These are phyloP conservation scores for Bonia amplexicaulis DNA, from an alignment of 176 grass and related monocot genomes.

Conservation along the genomic window DNA sequence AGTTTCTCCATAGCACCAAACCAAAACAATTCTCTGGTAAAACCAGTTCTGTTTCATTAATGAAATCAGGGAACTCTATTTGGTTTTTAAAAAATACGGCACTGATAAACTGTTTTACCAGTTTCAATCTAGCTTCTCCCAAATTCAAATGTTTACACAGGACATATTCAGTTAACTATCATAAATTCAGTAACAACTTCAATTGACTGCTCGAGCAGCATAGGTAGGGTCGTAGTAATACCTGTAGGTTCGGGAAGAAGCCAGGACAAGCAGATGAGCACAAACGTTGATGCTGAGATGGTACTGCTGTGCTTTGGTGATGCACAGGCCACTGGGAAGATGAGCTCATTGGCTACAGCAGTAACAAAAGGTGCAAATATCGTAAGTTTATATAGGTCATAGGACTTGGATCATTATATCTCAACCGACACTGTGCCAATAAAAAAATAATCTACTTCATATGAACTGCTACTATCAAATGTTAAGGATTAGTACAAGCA, in stretches of 20 bases:
- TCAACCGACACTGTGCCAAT: neutral
- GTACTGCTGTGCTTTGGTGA: slow-evolving; percentile 36
- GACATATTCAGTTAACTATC: neutral
- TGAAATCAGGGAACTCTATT: neutral
- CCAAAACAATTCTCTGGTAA: neutral
- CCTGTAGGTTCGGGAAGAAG: slow-evolving; percentile 63
- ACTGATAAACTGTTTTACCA: neutral
- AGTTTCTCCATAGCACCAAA: neutral
- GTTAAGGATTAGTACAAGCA: neutral
- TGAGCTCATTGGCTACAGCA: slow-evolving; percentile 48
- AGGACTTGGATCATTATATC: slow-evolving; percentile 21
- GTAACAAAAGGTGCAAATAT: slow-evolving; percentile 28
- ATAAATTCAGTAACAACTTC: neutral
- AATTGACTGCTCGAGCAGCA: neutral
- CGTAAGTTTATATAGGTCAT: neutral
- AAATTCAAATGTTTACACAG: neutral
- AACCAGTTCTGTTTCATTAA: neutral
- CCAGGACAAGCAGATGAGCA: slow-evolving; percentile 48
- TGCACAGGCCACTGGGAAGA: slow-evolving; percentile 50
- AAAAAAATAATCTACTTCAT: neutral
- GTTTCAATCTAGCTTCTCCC: neutral
- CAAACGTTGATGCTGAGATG: slow-evolving; percentile 47
- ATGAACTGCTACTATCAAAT: neutral
- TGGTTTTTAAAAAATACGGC: neutral
- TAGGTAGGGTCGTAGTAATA: slow-evolving; percentile 7